Conservation (phyloP, 2,329 filamentous ascomycete species). For the Fusarium succisae region DNA sequence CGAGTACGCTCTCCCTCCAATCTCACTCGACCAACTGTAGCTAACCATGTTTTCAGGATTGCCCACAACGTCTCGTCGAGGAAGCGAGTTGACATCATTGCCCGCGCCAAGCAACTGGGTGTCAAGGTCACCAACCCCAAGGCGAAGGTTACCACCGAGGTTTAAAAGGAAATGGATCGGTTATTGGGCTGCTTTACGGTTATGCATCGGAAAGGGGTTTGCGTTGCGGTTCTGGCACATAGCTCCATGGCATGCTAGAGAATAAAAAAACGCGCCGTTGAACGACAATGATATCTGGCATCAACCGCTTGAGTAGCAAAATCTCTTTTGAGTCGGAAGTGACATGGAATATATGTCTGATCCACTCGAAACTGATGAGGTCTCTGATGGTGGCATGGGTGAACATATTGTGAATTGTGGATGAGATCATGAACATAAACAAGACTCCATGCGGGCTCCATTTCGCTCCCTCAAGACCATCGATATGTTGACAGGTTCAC, state of each 20-base stretch:
- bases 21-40: neutral
- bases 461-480: neutral
- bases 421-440: conserved; percentile 37
- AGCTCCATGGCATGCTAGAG: conserved; percentile 41
- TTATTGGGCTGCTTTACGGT: conserved; percentile 46
- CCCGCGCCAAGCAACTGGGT: conserved; percentile 95
- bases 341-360: conserved; percentile 1
- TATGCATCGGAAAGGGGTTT: conserved; percentile 46
- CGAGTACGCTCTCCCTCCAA: conserved; percentile 74
- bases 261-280: conserved; percentile 46
- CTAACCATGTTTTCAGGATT: conserved; percentile 72
- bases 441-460: conserved; percentile 25
- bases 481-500: neutral
- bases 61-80: conserved; percentile 96
- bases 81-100: conserved; percentile 98
- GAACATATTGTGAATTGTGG: conserved; percentile 26
- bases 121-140: conserved; percentile 99
- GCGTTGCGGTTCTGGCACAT: conserved; percentile 46
- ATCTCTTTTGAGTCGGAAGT: conserved; percentile 9
- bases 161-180: conserved; percentile 60
- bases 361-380: conserved; percentile 25
- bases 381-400: conserved; percentile 23
- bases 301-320: conserved; percentile 29
- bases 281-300: conserved; percentile 42
- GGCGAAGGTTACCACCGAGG: conserved; percentile 98